These are phyloP conservation scores for Claviceps sp. DNA, from an alignment of 2,329 filamentous ascomycete genomes.

Conservation along the genomic window DNA sequence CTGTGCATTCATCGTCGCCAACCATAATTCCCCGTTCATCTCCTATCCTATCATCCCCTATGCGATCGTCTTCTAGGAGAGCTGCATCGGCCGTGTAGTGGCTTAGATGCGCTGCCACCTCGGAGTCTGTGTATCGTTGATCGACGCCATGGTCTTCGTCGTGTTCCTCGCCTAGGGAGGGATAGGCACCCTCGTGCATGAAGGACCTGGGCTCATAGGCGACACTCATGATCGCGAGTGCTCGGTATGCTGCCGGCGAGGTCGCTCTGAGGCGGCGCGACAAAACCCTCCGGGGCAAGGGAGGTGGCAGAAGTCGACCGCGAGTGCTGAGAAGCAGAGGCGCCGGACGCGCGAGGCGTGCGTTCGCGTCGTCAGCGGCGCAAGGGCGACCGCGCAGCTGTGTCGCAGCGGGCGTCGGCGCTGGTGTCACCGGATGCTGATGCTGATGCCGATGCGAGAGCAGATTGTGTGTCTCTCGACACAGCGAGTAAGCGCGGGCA, in stretches of 20 bases:
- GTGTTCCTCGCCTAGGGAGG: constrained; percentile 31
- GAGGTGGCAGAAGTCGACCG: constrained; percentile 5
- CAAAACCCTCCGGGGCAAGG: constrained; percentile 4
- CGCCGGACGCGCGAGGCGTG: constrained; percentile 6
- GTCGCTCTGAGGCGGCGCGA: constrained; percentile 5
- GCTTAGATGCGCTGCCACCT: constrained; percentile 28
- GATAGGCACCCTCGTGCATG: constrained; percentile 34
- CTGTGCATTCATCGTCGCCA: constrained; percentile 21
- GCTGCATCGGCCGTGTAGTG: constrained; percentile 27
- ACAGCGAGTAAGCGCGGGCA: constrained; percentile 5
- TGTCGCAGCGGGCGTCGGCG: not conserved
- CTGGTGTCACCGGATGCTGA: constrained; percentile 2
- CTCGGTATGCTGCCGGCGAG: constrained; percentile 10
- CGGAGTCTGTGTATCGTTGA: constrained; percentile 29
- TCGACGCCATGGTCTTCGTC: constrained; percentile 27
- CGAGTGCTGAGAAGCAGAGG: constrained; percentile 1
- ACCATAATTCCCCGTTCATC: constrained; percentile 15
- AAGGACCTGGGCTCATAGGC: constrained; percentile 37
- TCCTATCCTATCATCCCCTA: not conserved
- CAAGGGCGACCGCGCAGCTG: not conserved
- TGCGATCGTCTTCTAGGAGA: constrained; percentile 11
- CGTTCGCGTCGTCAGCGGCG: not conserved
- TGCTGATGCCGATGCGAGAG: constrained; percentile 1
- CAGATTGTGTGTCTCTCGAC: constrained; percentile 8
- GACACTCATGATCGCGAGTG: constrained; percentile 31